These are phyloP conservation scores for Lactifluus pinguis DNA, from an alignment of 768 basidiomycete genomes.

Conservation along the genomic window DNA sequence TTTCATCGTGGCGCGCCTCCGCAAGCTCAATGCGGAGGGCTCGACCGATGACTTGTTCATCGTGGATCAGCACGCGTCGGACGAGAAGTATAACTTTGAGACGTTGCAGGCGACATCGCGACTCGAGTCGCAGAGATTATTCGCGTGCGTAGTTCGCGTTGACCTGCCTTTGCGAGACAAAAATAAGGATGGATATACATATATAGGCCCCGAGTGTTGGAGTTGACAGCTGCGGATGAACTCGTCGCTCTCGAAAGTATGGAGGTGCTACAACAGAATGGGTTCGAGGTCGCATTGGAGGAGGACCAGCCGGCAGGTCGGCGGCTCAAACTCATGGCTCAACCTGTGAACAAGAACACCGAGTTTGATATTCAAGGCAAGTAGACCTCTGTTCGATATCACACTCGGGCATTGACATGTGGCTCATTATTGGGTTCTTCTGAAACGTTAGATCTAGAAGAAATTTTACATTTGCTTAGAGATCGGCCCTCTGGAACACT, in stretches of 20 bases:
- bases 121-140: slow-evolving; percentile 78
- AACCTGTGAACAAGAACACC: slow-evolving; percentile 87
- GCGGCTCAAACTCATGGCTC: slow-evolving; percentile 62
- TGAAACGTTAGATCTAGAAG: slow-evolving; percentile 67
- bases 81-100: slow-evolving; percentile 99
- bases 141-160: slow-evolving; percentile 45
- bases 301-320: slow-evolving; percentile 32
- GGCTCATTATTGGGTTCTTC: too few species aligned
- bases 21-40: slow-evolving; percentile 24
- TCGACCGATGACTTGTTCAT: slow-evolving; percentile 83
- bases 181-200: not conserved
- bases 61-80: slow-evolving; percentile 93
- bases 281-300: slow-evolving; percentile 71
- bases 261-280: slow-evolving; percentile 75
- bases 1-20: slow-evolving; percentile 79
- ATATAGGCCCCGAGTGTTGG: slow-evolving; percentile 61
- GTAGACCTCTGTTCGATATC: not conserved
- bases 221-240: slow-evolving; percentile 86
- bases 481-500: slow-evolving; percentile 71
- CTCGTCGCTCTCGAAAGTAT: slow-evolving; percentile 80
- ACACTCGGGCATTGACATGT: not conserved
- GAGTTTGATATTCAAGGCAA: slow-evolving; percentile 83
- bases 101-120: slow-evolving; percentile 82
- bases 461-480: slow-evolving; percentile 78
- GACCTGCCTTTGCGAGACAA: not conserved